These are phyloP conservation scores for Sclerotinia spermophila DNA, from an alignment of 2,329 filamentous ascomycete species.

Conservation along the genomic window DNA sequence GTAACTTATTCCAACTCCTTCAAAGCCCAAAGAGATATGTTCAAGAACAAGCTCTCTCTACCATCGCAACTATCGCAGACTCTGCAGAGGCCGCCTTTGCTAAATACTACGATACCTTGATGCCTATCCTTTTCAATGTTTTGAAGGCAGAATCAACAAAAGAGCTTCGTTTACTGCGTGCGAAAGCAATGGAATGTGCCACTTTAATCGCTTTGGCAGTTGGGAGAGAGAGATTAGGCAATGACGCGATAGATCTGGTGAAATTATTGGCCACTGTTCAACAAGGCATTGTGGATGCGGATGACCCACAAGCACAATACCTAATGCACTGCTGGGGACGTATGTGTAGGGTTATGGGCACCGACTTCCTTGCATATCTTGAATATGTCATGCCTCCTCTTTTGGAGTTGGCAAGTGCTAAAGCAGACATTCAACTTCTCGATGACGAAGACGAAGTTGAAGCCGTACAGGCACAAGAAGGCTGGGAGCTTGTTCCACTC, in stretches of 20 bases:
- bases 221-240: slow-evolving; percentile 85
- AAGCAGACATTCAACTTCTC: slow-evolving; percentile 93
- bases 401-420: slow-evolving; percentile 84
- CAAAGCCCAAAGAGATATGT: slow-evolving; percentile 93
- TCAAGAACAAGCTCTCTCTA: slow-evolving; percentile 95
- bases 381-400: slow-evolving; percentile 92
- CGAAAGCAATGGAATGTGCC: slow-evolving; percentile 98
- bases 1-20: slow-evolving; percentile 79
- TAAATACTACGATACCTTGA: slow-evolving; percentile 92
- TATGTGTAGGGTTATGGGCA: slow-evolving; percentile 91
- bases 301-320: slow-evolving; percentile 95
- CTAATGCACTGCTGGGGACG: slow-evolving; percentile 98
- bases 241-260: slow-evolving; percentile 82
- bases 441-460: slow-evolving; percentile 95
- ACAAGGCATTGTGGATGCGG: slow-evolving; percentile 77
- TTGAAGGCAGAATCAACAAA: slow-evolving; percentile 87
- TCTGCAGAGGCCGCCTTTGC: slow-evolving; percentile 92
- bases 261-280: slow-evolving; percentile 86
- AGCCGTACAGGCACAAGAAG: slow-evolving; percentile 88
- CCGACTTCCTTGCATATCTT: slow-evolving; percentile 89
- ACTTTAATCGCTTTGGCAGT: slow-evolving; percentile 94
- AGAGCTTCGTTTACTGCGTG: slow-evolving; percentile 84
- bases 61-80: slow-evolving; percentile 98
- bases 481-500: slow-evolving; percentile 94
- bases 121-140: slow-evolving; percentile 91